phyloP scores from a whole-genome alignment of 2,329 filamentous ascomycete species.

The Monilinia laxa region DNA sequence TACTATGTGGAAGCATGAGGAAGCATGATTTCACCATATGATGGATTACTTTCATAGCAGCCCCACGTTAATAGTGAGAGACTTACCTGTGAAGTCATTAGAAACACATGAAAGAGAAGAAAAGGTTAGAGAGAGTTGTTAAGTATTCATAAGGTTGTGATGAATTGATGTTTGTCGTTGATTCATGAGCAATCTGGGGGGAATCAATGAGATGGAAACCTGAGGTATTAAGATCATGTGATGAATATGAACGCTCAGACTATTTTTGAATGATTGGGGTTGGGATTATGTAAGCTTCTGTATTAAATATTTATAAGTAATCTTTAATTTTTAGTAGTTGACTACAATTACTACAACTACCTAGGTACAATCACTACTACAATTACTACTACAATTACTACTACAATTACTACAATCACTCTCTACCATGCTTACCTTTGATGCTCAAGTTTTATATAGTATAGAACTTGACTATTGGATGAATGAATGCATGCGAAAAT shows the following conservation, averaged over 20 bases:
- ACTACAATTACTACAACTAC: no score
- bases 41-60: constrained; percentile 22
- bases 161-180: constrained; percentile 23
- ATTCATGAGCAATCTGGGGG: constrained; percentile 8
- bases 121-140: constrained; percentile 23
- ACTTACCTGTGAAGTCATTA: constrained; percentile 8
- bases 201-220: constrained; percentile 3
- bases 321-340: no score
- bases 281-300: no score
- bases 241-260: not conserved
- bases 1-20: constrained; percentile 9
- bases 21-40: constrained; percentile 18
- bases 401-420: no score
- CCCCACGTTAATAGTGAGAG: constrained; percentile 16
- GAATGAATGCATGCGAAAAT: no score
- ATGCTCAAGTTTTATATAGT: no score
- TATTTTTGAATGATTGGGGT: not conserved
- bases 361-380: no score
- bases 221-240: constrained; percentile 9
- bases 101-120: not conserved
- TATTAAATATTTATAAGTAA: no score
- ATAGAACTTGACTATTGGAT: no score
- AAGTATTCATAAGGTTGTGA: constrained; percentile 21
- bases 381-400: no score
- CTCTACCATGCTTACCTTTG: no score